These are phyloP conservation scores for Cucurbita maxima DNA, from an alignment of 306 rosid species.

Conservation along the genomic window DNA sequence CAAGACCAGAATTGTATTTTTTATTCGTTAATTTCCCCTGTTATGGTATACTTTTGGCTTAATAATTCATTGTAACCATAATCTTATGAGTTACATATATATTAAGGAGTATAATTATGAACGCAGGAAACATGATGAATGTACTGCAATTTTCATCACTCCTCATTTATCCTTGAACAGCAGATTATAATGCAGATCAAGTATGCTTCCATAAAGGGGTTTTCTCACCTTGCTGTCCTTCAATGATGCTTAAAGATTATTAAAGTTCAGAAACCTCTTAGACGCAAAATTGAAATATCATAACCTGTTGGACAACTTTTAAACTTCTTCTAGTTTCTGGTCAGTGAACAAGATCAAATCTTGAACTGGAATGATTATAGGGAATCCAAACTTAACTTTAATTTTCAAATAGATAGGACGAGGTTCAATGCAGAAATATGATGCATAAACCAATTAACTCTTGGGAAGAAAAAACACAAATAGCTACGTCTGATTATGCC, in stretches of 20 bases:
- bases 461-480: background rate
- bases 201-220: too few species aligned
- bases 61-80: background rate
- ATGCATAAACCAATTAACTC: background rate
- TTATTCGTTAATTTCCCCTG: background rate
- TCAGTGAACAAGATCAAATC: background rate
- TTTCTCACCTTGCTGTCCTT: too few species aligned
- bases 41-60: background rate
- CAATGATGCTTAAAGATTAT: too few species aligned
- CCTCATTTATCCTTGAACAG: background rate
- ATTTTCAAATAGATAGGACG: background rate
- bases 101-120: background rate
- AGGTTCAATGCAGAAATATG: background rate
- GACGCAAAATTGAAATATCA: too few species aligned
- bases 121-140: background rate
- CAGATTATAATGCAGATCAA: too few species aligned
- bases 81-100: background rate
- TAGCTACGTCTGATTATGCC: background rate
- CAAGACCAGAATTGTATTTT: background rate
- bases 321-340: background rate
- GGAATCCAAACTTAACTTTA: background rate
- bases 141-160: background rate
- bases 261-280: too few species aligned
- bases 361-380: background rate
- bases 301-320: background rate